Base-by-base conservation (phyloP, 2,329 filamentous ascomycete genomes). In the Chalara sp. region DNA sequence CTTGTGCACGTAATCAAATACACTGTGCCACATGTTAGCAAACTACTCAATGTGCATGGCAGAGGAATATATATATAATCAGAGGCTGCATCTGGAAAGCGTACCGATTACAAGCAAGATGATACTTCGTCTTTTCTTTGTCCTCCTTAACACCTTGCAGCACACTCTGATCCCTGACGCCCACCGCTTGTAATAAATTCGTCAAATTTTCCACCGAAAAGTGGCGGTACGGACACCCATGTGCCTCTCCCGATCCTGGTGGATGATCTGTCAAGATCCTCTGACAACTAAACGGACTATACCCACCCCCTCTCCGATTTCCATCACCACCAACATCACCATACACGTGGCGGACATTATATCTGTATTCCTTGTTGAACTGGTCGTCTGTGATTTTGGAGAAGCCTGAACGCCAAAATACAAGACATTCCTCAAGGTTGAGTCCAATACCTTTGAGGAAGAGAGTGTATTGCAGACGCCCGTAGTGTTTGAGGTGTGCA, bases 331-430 rank as follows among this genome's bases (percentile, higher is more conserved):
- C 93, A 1, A 97, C 93, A 62, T 97, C 92, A 58, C 93, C 93
- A 67, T 97, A 99, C 1, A 77, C 70, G 76, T 99, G 92, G n/a
- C 91, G 87, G 52, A 97, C 81, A 67, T 99, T 97, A 77, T 99
- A 99, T 43, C 87, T 81, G 72, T 99, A 97, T 66, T 96, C 90
- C 65, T 96, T 97, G 70, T 95, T 95, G 78, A 97, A 99, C 35
- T 85, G 85, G 63, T 97, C 92, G 63, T 97, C 93, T 0, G 88
- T 91, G 57, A 95, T 82, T 58, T 89, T 86, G 66, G 83, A 83
- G 78, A 99, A 97, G 31, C 79, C 76, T 55, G 82, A 79, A 8
- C 93, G 84, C 93, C 93, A 99, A 74, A 99, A 99, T 10, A 89
- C 61, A 29, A 99, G 78, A 60, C 83, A 89, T 68, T 99, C 92